Evolutionary conservation across 2,329 filamentous ascomycete genomes (phyloP).

Genomic region (Colletotrichum cordylinicola): DNA sequence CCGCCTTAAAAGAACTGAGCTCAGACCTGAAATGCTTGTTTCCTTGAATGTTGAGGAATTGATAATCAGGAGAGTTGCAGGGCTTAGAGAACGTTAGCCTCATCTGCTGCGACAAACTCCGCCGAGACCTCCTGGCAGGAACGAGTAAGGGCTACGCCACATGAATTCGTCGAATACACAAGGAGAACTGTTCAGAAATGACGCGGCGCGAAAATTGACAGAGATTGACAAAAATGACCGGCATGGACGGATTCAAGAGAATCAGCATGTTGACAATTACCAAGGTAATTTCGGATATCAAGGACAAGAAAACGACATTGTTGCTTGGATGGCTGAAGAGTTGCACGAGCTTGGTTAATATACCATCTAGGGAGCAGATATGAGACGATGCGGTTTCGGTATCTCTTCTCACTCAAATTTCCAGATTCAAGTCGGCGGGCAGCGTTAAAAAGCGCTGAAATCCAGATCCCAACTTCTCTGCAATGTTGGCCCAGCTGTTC

Average conservation of each 20-base stretch:
- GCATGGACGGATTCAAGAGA: not conserved
- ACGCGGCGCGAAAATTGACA: not conserved
- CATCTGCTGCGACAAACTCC: not conserved
- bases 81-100: not conserved
- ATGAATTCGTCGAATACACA: not conserved
- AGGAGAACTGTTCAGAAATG: not conserved
- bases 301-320: not conserved
- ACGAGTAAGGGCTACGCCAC: not conserved
- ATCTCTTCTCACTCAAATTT: not conserved
- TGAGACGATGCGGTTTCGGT: not conserved
- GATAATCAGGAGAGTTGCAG: too few relatives aligned
- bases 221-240: not conserved
- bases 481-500: not conserved
- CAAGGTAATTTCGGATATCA: not conserved
- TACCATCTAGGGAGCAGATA: not conserved
- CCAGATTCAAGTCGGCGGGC: not conserved
- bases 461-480: not conserved
- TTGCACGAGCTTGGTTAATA: not conserved
- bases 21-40: rapidly evolving
- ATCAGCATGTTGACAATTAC: not conserved
- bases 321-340: not conserved
- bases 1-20: not conserved
- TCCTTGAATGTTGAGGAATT: not conserved
- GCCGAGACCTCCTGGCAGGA: not conserved
- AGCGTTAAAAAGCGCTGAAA: not conserved